Base-by-base conservation (phyloP, 1,284 basidiomycete genomes). In the Tetrapyrgos nigripes region DNA sequence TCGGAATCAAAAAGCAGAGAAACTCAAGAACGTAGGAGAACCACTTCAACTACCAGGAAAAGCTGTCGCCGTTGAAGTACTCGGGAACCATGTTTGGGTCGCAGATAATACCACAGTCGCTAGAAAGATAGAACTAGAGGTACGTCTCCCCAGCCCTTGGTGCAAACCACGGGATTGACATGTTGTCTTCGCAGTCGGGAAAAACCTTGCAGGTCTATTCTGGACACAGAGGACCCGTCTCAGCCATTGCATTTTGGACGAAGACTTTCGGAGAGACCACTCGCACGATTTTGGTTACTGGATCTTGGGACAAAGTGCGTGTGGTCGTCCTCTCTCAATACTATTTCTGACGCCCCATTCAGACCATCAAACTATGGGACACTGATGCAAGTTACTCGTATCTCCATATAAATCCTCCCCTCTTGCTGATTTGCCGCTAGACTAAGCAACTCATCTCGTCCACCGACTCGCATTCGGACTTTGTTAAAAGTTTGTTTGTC, bases 141-240 rank as follows among this genome's bases (percentile, higher is more conserved):
- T 94, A 67, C 59, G 76, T 59, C 13, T 31, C 29, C 26, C 35
- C 10, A 55, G 17, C 4, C 31, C 43, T 55, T 11, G 19, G n/a
- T 9, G 47, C 9, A 13, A 8, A 21, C 48, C 35, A 58, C 26
- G 35, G 51, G 27, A 60, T 21, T 55, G n/a, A 54, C 44, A 55
- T 57, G 53, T 58, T 53, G 47, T 54, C 35, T 53, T 48, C 37
- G 47, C 37, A 97, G 96, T 87, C 90, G 19, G 93, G 93, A 50
- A 89, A 88, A 70, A 91, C 89, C 1, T 70, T 85, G 51, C 86
- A 88, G 66, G 73, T 91, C 2, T 96, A 87, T 75, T 87, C 81
- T 67, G 94, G 93, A 0, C 96, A 98, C 71, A 83, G 82, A 10
- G 96, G 91, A 1, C 96, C 96, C 19, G 92, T 96, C 45, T 96